phyloP scores from a whole-genome alignment of 352 stramenopile genomes.

The Pythium volutum region DNA sequence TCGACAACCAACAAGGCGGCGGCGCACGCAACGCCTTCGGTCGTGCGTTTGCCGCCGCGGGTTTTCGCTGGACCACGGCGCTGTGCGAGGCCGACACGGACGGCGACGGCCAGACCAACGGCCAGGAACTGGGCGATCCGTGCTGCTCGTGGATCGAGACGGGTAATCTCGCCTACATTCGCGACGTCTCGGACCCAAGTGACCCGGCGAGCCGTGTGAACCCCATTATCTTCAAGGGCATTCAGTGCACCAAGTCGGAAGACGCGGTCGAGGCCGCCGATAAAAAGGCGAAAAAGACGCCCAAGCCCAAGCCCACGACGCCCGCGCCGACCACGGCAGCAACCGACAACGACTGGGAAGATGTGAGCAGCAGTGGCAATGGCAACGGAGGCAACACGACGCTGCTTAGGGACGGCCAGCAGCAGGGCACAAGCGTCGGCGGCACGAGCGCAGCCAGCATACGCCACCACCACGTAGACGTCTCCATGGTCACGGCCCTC shows the following conservation, averaged over 20 bases:
- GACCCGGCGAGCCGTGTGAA: conserved; percentile 18
- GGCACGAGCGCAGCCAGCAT: background rate
- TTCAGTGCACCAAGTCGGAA: conserved; percentile 31
- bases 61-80: conserved; percentile 26
- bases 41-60: conserved; percentile 26
- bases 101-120: conserved; percentile 57
- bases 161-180: conserved; percentile 20
- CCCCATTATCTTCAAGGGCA: conserved; percentile 9
- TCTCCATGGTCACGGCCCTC: background rate
- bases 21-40: conserved; percentile 36
- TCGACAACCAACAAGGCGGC: conserved; percentile 7
- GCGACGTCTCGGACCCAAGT: conserved; percentile 23
- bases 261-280: conserved; percentile 12
- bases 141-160: conserved; percentile 41
- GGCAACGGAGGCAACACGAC: background rate
- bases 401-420: background rate
- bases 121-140: conserved; percentile 63
- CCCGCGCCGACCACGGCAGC: background rate
- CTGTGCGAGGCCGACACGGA: conserved; percentile 42
- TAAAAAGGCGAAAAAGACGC: conserved; percentile 10
- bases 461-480: background rate
- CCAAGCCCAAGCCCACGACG: conserved; percentile 4
- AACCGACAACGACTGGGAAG: background rate
- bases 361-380: background rate
- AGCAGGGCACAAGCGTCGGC: background rate